These are phyloP conservation scores for Bruguiera gymnorhiza DNA, from an alignment of 345 rosid genomes.

Conservation along the genomic window DNA sequence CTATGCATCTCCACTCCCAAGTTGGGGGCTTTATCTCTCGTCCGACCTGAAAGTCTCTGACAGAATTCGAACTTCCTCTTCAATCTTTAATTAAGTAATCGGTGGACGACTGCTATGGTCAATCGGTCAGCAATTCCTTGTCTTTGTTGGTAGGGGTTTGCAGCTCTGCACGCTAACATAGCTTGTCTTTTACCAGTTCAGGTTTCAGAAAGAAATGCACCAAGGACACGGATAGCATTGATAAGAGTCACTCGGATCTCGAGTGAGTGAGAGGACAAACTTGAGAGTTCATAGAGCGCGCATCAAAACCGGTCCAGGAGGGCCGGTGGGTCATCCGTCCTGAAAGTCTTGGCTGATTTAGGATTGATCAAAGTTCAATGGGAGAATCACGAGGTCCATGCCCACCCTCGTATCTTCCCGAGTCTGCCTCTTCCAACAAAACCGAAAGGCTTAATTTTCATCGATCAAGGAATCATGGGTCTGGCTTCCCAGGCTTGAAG, in stretches of 20 bases:
- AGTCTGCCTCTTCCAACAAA: slow-evolving; percentile 32
- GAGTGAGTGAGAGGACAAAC: slow-evolving; percentile 4
- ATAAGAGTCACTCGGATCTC: slow-evolving; percentile 7
- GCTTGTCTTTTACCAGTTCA: neutral
- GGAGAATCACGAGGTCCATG: slow-evolving; percentile 40
- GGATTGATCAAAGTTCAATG: slow-evolving; percentile 37
- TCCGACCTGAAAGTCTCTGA: no score
- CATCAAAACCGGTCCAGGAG: slow-evolving; percentile 16
- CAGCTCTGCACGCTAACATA: no score
- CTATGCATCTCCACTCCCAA: no score
- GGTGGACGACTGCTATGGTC: no score
- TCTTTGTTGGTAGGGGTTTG: no score
- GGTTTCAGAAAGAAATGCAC: slow-evolving; percentile 23
- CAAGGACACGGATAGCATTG: slow-evolving; percentile 13
- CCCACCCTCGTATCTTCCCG: slow-evolving; percentile 28
- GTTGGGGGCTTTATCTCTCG: no score
- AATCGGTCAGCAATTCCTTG: no score
- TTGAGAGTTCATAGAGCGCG: slow-evolving; percentile 7
- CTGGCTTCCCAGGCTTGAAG: slow-evolving; percentile 50
- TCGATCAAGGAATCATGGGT: slow-evolving; percentile 39
- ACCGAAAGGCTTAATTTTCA: slow-evolving; percentile 40
- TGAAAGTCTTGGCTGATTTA: slow-evolving; percentile 18
- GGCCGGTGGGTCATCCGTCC: slow-evolving; percentile 19
- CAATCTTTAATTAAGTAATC: no score
- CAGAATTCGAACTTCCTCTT: no score